These are phyloP conservation scores for Asterophora parasitica DNA, from an alignment of 768 basidiomycete species.

Conservation along the genomic window DNA sequence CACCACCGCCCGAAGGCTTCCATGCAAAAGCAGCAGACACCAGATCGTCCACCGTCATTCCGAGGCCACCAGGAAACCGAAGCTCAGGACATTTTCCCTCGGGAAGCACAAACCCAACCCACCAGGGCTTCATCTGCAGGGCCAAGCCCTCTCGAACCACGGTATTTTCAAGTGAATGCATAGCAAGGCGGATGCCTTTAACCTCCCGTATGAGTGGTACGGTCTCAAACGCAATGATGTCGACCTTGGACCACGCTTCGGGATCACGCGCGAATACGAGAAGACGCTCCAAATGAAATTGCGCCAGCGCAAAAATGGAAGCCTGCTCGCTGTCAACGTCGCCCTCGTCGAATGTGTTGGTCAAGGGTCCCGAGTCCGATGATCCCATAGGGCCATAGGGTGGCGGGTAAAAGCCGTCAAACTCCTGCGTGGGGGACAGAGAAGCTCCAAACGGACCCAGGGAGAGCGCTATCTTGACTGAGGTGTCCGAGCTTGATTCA, in stretches of 20 bases:
- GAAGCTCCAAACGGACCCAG: slow-evolving; percentile 74
- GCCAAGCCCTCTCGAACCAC: slow-evolving; percentile 5
- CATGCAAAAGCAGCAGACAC: slow-evolving; percentile 34
- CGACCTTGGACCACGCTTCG: slow-evolving; percentile 50
- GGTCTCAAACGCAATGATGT: slow-evolving; percentile 75
- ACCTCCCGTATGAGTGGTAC: slow-evolving; percentile 66
- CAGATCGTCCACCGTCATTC: slow-evolving; percentile 34
- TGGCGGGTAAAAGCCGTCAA: slow-evolving; percentile 69
- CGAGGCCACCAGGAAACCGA: slow-evolving; percentile 14
- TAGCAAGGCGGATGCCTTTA: slow-evolving; percentile 57
- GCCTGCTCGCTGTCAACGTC: slow-evolving; percentile 25
- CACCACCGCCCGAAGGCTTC: slow-evolving; percentile 7
- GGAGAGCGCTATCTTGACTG: slow-evolving; percentile 58
- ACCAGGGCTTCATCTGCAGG: slow-evolving; percentile 55
- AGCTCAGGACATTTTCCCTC: slow-evolving; percentile 42
- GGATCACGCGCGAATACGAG: slow-evolving; percentile 44
- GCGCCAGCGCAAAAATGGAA: slow-evolving; percentile 47
- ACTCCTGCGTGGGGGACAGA: slow-evolving; percentile 64
- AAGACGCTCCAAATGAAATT: slow-evolving; percentile 64
- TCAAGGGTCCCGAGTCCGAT: slow-evolving; percentile 28
- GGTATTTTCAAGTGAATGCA: slow-evolving; percentile 33
- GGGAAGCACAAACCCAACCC: slow-evolving; percentile 67
- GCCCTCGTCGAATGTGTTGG: slow-evolving; percentile 36
- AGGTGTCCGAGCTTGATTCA: slow-evolving; percentile 16
- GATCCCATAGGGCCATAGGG: slow-evolving; percentile 61